These are phyloP conservation scores for Gloeophyllum trabeum DNA, from an alignment of 768 basidiomycete species.

Conservation along the genomic window DNA sequence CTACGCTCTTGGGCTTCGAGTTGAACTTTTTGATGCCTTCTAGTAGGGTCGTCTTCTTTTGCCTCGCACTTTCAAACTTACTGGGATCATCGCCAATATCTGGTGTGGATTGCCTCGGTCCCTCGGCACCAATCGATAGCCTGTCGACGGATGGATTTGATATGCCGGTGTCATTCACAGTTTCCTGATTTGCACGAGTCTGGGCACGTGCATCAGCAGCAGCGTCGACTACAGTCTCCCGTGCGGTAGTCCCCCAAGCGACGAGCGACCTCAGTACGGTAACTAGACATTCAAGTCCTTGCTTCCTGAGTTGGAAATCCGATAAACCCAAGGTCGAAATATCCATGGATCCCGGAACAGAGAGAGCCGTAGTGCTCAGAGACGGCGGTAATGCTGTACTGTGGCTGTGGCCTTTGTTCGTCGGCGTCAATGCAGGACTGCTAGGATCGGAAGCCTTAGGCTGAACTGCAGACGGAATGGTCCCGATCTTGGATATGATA, in stretches of 20 bases:
- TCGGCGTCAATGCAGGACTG: constrained; percentile 49
- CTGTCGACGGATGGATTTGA: constrained; percentile 49
- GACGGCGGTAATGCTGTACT: constrained; percentile 47
- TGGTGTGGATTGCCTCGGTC: constrained; percentile 58
- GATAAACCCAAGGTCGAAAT: constrained; percentile 58
- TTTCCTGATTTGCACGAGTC: constrained; percentile 34
- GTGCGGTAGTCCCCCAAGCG: constrained; percentile 67
- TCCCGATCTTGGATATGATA: constrained; percentile 87
- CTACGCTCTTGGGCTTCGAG: constrained; percentile 92
- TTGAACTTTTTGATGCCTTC: constrained; percentile 98
- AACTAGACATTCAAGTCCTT: constrained; percentile 92
- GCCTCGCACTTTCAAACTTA: constrained; percentile 90
- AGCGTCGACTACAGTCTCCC: constrained; percentile 23
- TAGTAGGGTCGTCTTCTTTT: constrained; percentile 87
- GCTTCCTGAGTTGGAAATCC: constrained; percentile 77
- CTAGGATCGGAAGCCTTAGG: constrained; percentile 44
- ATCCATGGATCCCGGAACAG: constrained; percentile 58
- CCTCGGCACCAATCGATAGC: constrained; percentile 39
- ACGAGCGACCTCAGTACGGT: constrained; percentile 84
- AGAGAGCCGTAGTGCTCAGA: constrained; percentile 51
- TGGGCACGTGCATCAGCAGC: constrained; percentile 29
- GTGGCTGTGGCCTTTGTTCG: constrained; percentile 29
- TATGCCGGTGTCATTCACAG: constrained; percentile 43
- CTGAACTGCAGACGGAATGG: constrained; percentile 36
- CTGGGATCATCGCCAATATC: constrained; percentile 84